A percentile compares a stretch with the other conserved stretches of the same genome.
phyloP scores from a whole-genome alignment of 2,329 filamentous ascomycete species.

The Microthyrium microscopicum region DNA sequence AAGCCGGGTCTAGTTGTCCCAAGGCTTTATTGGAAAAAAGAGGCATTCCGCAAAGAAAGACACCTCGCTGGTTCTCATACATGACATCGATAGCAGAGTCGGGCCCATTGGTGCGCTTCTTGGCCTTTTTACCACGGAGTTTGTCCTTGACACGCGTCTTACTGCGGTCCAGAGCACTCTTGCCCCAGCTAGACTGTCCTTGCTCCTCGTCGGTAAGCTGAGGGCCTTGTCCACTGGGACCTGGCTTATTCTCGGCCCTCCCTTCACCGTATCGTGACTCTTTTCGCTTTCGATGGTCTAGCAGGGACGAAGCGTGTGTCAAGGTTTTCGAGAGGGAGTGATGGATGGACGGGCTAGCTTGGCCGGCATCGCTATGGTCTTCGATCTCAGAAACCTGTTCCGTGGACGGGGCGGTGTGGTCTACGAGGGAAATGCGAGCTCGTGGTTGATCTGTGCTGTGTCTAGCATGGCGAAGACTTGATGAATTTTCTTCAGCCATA shows the following conservation, averaged over 20 bases:
- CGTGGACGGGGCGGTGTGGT: conserved; percentile 7
- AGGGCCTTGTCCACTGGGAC: background rate
- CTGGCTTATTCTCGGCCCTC: conserved; percentile 3
- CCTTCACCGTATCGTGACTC: conserved; percentile 4
- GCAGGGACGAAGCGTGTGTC: conserved; percentile 3
- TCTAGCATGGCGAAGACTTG: too few relatives aligned
- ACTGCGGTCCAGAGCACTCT: conserved; percentile 3
- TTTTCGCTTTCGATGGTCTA: conserved; percentile 4
- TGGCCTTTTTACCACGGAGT: conserved; percentile 16
- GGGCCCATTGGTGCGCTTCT: conserved; percentile 7
- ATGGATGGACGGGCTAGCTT: background rate
- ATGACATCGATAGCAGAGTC: conserved; percentile 49
- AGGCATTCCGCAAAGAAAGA: conserved; percentile 73
- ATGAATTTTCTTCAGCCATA: too few relatives aligned
- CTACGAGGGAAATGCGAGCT: conserved; percentile 7
- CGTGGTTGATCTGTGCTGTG: too few relatives aligned
- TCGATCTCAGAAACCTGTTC: conserved; percentile 2
- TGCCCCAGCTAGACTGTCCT: conserved; percentile 3
- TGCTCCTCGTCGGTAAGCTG: background rate
- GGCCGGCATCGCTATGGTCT: background rate
- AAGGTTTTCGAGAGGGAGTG: conserved; percentile 6
- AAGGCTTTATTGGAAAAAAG: conserved; percentile 81
- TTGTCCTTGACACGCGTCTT: conserved; percentile 14
- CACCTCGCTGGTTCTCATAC: conserved; percentile 89
- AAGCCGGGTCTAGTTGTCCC: conserved; percentile 65